Conservation (phyloP, 2,329 filamentous ascomycete species). For the Orbilia quercus region DNA sequence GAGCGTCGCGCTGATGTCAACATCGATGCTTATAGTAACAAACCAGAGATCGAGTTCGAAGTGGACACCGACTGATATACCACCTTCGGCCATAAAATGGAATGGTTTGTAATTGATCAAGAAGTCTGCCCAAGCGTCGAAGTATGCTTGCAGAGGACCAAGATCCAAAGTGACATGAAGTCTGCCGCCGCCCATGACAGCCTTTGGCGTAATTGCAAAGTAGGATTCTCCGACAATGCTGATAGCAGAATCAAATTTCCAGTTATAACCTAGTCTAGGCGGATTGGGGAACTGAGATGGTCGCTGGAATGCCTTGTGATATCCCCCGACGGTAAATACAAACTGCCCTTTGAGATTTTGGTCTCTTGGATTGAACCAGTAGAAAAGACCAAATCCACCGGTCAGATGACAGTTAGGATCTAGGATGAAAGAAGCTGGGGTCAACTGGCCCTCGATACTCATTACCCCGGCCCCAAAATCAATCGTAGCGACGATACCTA, state of each 20-base stretch:
- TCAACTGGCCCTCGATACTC: conserved; percentile 16
- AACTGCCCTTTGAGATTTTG: conserved; percentile 57
- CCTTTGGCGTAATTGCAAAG: conserved; percentile 65
- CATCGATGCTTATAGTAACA: conserved; percentile 46
- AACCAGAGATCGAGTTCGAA: conserved; percentile 54
- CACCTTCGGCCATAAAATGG: conserved; percentile 61
- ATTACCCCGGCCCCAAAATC: conserved; percentile 63
- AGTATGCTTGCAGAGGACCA: conserved; percentile 62
- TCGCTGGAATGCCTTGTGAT: conserved; percentile 63
- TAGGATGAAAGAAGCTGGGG: conserved; percentile 64
- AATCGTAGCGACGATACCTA: conserved; percentile 62
- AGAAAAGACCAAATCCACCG: conserved; percentile 56
- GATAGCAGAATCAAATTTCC: conserved; percentile 61
- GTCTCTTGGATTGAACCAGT: conserved; percentile 63
- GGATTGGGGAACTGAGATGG: conserved; percentile 62
- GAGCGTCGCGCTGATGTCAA: conserved; percentile 55
- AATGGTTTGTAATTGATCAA: conserved; percentile 64
- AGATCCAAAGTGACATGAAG: conserved; percentile 60
- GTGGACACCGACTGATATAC: conserved; percentile 20
- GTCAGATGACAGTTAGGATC: conserved; percentile 64
- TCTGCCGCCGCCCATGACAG: conserved; percentile 63
- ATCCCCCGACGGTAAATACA: conserved; percentile 66
- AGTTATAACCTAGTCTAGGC: conserved; percentile 63
- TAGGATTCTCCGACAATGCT: conserved; percentile 64
- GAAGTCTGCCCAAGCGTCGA: conserved; percentile 63